Evolutionary conservation across 495 filamentous ascomycete genomes (phyloP).

Genomic region (Aspergillus carlsbadensis): DNA sequence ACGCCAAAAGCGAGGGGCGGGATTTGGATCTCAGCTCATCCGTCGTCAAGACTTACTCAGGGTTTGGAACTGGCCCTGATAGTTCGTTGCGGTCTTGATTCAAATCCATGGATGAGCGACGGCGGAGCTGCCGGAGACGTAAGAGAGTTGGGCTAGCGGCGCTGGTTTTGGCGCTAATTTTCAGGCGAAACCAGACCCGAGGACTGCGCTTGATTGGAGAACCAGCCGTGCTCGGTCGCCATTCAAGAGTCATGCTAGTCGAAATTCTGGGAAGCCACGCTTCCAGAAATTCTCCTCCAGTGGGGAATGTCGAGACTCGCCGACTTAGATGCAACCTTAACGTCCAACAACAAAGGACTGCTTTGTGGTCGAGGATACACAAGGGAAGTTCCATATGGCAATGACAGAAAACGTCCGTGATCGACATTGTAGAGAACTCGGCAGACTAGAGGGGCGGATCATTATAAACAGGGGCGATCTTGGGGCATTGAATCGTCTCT

Average conservation of each 20-base stretch:
- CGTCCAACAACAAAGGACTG: background rate
- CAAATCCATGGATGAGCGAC: no score
- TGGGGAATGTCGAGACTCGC: background rate
- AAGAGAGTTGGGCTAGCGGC: no score
- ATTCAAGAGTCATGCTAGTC: background rate
- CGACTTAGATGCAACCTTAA: constrained; percentile 1
- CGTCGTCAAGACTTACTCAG: no score
- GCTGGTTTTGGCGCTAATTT: background rate
- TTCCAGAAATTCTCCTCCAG: background rate
- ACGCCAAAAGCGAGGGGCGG: no score
- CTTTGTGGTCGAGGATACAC: no score
- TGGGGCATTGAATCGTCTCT: background rate
- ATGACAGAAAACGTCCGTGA: constrained; percentile 1
- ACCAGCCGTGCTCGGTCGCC: background rate
- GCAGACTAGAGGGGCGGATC: constrained; percentile 3
- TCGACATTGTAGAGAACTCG: background rate
- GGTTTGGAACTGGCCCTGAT: no score
- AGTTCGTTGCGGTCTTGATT: no score
- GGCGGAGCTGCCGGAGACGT: no score
- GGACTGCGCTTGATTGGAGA: background rate
- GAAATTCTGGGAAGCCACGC: background rate
- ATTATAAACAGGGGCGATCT: constrained; percentile 2
- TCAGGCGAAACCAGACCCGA: background rate
- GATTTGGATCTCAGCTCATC: no score
- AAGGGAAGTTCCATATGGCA: background rate